phyloP scores from a whole-genome alignment of 352 stramenopile genomes.

The Phytophthora crassamura region DNA sequence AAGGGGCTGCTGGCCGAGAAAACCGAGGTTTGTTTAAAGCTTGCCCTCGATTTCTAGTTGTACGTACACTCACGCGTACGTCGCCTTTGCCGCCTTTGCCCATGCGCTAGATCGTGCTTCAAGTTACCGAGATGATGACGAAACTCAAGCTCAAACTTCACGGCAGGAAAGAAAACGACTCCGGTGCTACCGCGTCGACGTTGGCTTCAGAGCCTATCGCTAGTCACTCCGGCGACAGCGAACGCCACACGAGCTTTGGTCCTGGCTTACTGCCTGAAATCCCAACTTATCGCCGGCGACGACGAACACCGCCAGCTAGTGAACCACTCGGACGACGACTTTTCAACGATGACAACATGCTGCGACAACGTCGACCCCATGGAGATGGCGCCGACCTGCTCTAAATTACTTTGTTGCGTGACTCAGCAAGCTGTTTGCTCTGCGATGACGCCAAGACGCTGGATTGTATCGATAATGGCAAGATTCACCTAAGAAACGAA shows the following conservation, averaged over 20 bases:
- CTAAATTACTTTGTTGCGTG: constrained; percentile 12
- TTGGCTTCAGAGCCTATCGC: constrained; percentile 13
- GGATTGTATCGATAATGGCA: constrained; percentile 61
- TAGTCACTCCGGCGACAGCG: constrained; percentile 7
- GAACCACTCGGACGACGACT: constrained; percentile 32
- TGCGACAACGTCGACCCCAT: constrained; percentile 32
- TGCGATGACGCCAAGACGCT: constrained; percentile 47
- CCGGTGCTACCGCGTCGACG: not conserved
- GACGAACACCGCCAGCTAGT: constrained; percentile 35
- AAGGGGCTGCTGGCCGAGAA: constrained; percentile 72
- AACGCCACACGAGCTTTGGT: constrained; percentile 25
- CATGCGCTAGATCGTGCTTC: constrained; percentile 53
- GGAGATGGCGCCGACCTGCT: constrained; percentile 21
- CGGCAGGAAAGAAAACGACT: constrained; percentile 23
- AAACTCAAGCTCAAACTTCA: constrained; percentile 48
- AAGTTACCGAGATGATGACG: constrained; percentile 61
- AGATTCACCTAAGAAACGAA: constrained; percentile 64
- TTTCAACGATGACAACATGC: constrained; percentile 30
- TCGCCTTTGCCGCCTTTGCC: constrained; percentile 2
- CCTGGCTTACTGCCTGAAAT: constrained; percentile 20
- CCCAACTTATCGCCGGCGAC: constrained; percentile 7
- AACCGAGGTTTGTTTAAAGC: constrained; percentile 54
- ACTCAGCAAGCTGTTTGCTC: constrained; percentile 30
- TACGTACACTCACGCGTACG: too few relatives aligned
- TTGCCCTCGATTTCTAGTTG: not conserved